These are phyloP conservation scores for Coemansia sp. DNA, from an alignment of 192 early-diverging fungal genomes.

Conservation along the genomic window DNA sequence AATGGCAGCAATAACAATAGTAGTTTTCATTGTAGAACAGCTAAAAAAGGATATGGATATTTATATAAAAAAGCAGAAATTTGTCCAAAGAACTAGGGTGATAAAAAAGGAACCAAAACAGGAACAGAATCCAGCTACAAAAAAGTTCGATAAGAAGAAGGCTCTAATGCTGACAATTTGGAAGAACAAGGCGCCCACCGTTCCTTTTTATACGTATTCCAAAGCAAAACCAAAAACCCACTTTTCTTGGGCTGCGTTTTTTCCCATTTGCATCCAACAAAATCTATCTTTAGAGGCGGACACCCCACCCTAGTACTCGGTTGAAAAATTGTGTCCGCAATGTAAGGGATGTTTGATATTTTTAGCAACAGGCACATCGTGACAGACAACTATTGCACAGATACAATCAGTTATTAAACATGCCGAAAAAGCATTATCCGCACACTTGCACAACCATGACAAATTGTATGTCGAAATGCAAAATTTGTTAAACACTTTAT, in stretches of 20 bases:
- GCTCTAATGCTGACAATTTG: too few species aligned
- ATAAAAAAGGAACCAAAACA: not conserved
- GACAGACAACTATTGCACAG: not conserved
- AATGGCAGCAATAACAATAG: conserved; percentile 24
- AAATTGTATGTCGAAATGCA: too few species aligned
- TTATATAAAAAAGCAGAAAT: not conserved
- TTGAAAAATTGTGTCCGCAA: not conserved
- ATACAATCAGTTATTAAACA: not conserved
- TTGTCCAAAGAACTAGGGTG: too few species aligned
- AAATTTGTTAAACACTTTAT: too few species aligned
- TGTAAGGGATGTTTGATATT: not conserved
- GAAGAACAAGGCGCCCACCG: too few species aligned
- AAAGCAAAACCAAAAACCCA: too few species aligned
- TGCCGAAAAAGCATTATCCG: too few species aligned
- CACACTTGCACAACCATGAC: too few species aligned
- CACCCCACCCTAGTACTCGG: not conserved
- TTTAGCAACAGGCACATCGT: not conserved
- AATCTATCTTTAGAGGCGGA: conserved; percentile 10
- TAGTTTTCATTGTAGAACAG: conserved; percentile 27
- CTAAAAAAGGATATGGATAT: not conserved
- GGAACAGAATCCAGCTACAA: not conserved
- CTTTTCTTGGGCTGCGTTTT: too few species aligned
- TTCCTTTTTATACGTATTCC: not conserved
- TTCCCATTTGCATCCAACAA: not conserved
- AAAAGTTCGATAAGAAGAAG: too few species aligned